Percentiles rank a stretch among this genome's conserved stretches.
These are phyloP conservation scores for Murraya paniculata DNA, from an alignment of 345 rosid genomes.

Conservation along the genomic window DNA sequence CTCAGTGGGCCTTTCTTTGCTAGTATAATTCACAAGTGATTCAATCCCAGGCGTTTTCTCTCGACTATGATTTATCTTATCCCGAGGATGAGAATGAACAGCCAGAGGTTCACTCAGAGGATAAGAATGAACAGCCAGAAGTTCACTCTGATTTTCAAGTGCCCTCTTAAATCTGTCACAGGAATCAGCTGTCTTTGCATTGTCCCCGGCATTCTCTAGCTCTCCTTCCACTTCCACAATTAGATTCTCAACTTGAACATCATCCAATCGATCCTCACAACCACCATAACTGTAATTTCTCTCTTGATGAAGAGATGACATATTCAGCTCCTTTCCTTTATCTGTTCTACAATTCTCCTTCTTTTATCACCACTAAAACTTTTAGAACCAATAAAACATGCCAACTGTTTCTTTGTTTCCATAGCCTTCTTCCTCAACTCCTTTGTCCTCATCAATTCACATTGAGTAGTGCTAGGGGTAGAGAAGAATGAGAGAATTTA, in stretches of 20 bases:
- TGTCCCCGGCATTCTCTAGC: background rate
- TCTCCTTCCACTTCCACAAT: constrained; percentile 3
- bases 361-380: background rate
- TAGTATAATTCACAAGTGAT: background rate
- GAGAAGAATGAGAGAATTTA: too few relatives aligned
- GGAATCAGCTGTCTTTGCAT: background rate
- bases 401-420: too few relatives aligned
- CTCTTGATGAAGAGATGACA: background rate
- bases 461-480: too few relatives aligned
- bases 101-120: background rate
- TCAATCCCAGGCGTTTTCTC: background rate
- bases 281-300: background rate
- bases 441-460: constrained; percentile 18
- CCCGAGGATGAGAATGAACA: background rate
- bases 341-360: background rate
- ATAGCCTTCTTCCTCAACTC: constrained; percentile 32
- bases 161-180: background rate
- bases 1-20: background rate
- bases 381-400: constrained; percentile 20
- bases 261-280: background rate
- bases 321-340: background rate
- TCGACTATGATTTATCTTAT: background rate
- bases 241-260: constrained; percentile 1
- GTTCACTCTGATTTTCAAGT: background rate
- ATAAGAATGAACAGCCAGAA: background rate